These are phyloP conservation scores for Lippia alba DNA, from an alignment of 305 asterid species.

Conservation along the genomic window DNA sequence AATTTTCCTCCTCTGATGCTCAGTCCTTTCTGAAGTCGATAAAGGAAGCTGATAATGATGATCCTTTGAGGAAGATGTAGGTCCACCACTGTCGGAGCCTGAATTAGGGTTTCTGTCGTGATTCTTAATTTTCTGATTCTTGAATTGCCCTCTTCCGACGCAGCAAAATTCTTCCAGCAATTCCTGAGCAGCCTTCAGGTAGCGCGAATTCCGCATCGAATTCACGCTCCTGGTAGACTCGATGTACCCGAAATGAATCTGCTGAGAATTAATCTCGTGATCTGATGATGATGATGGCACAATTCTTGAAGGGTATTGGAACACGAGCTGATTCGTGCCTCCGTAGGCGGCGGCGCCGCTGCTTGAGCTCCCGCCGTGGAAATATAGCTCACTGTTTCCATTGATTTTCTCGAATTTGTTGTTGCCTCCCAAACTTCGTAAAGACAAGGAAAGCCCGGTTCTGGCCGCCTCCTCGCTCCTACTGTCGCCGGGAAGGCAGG, in stretches of 20 bases:
- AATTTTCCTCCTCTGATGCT: slow-evolving; percentile 61
- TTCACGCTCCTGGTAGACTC: slow-evolving; percentile 46
- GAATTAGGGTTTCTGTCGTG: slow-evolving; percentile 59
- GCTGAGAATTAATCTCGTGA: slow-evolving; percentile 36
- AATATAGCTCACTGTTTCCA: slow-evolving; percentile 45
- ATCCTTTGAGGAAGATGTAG: slow-evolving; percentile 39
- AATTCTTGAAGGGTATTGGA: neutral
- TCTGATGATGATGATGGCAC: neutral
- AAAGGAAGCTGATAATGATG: slow-evolving; percentile 40
- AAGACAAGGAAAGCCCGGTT: slow-evolving; percentile 61
- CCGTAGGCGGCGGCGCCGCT: too few species aligned
- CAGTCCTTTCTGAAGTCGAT: slow-evolving; percentile 56
- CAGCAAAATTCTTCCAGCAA: slow-evolving; percentile 66
- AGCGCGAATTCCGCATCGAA: slow-evolving; percentile 47
- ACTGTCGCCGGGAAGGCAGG: slow-evolving; percentile 37
- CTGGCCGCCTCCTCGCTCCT: slow-evolving; percentile 27
- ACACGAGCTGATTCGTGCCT: slow-evolving; percentile 13
- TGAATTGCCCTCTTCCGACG: slow-evolving; percentile 56
- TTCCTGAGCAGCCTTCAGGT: slow-evolving; percentile 58
- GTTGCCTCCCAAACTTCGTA: slow-evolving; percentile 43
- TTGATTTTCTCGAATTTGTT: slow-evolving; percentile 45
- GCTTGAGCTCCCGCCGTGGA: slow-evolving; percentile 32
- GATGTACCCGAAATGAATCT: slow-evolving; percentile 45
- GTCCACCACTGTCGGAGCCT: slow-evolving; percentile 18
- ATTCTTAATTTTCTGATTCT: slow-evolving; percentile 28